phyloP scores from a whole-genome alignment of 257 asterid genomes.

The Solanum appendiculatum region DNA sequence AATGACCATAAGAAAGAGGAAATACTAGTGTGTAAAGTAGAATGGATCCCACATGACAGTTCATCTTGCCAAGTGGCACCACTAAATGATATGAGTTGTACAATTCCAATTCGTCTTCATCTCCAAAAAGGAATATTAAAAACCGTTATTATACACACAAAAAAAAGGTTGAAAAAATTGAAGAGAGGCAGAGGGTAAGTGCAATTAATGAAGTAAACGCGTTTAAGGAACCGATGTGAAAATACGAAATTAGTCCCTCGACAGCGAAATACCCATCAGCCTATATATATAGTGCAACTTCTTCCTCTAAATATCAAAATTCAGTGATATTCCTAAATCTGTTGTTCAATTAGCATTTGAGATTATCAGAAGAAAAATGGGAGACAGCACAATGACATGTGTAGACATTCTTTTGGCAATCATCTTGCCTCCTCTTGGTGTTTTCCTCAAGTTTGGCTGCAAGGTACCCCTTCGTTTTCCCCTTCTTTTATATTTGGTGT shows the following conservation, averaged over 20 bases:
- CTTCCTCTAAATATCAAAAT: neutral
- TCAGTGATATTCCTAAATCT: neutral
- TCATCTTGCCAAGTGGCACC: conserved; percentile 1
- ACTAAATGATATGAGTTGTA: neutral
- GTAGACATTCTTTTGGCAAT: conserved; percentile 64
- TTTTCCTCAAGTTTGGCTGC: conserved; percentile 75
- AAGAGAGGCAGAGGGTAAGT: neutral
- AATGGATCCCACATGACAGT: neutral
- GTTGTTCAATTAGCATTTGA: neutral
- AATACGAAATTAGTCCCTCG: neutral
- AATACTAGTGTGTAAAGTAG: neutral
- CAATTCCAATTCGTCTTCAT: neutral
- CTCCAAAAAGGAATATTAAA: neutral
- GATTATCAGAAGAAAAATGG: conserved; percentile 11
- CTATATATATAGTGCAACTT: neutral
- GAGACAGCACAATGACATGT: conserved; percentile 38
- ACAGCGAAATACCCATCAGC: neutral
- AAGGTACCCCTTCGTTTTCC: conserved; percentile 7
- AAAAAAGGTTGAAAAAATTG: neutral
- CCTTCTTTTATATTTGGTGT: neutral
- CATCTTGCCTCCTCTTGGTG: conserved; percentile 84
- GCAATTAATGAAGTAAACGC: neutral
- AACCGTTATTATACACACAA: neutral
- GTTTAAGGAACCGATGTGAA: neutral
- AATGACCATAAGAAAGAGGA: neutral